Percentiles rank a stretch among this genome's conserved stretches.
phyloP scores from a whole-genome alignment of 345 rosid genomes.

The Abelmoschus esculentus region DNA sequence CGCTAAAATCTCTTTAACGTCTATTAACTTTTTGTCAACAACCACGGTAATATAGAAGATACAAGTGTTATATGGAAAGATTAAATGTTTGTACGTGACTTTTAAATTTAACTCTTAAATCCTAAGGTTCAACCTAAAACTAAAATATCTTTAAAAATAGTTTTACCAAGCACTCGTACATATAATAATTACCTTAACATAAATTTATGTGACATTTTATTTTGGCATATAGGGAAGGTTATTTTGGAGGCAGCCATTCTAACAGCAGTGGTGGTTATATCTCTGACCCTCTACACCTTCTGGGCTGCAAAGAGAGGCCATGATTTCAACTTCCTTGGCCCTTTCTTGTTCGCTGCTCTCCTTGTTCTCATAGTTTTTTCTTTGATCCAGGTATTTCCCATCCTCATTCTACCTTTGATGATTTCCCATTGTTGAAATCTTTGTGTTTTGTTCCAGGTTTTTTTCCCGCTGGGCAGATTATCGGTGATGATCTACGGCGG shows the following conservation, averaged over 20 bases:
- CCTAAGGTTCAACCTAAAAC: no score
- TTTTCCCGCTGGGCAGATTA: constrained; percentile 71
- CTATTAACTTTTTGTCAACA: no score
- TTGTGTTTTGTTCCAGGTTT: constrained; percentile 41
- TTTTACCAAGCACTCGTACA: no score
- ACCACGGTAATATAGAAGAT: no score
- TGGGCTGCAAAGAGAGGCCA: constrained; percentile 92
- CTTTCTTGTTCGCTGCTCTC: constrained; percentile 69
- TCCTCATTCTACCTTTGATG: not conserved
- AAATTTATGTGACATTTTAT: not conserved
- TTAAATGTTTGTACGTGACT: no score
- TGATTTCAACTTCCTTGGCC: constrained; percentile 20
- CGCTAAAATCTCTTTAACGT: no score
- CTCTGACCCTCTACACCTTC: constrained; percentile 79
- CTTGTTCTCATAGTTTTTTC: constrained; percentile 49
- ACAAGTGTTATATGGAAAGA: no score
- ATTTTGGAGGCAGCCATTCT: constrained; percentile 70
- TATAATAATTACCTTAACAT: no score
- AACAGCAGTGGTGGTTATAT: constrained; percentile 57
- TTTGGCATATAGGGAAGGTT: constrained; percentile 51
- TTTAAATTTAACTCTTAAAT: no score
- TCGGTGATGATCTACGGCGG: constrained; percentile 79
- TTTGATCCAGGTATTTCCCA: constrained; percentile 56
- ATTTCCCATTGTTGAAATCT: not conserved
- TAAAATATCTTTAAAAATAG: no score